Base-by-base conservation (phyloP, 345 rosid species). In the Hypericum androsaemum region DNA sequence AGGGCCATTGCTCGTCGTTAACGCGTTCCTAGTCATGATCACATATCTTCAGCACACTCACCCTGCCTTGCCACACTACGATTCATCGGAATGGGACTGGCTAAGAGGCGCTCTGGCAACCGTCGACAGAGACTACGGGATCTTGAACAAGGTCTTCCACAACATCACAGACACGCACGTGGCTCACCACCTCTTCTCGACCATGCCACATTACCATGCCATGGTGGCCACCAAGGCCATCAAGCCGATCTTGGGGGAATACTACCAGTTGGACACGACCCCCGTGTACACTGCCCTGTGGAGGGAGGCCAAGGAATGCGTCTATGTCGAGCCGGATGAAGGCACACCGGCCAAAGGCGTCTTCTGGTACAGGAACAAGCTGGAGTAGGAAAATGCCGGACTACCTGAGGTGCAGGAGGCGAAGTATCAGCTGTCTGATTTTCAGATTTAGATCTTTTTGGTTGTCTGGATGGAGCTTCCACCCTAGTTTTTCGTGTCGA, bases 1-100 rank as follows among this genome's bases (percentile, higher is more conserved):
- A 10, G 80, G 65, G 2, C 97, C 97, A 0, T 64, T 89, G 51
- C 59, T 86, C 52, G 66, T 86, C 1, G 94, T 86, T 28, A 86
- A 86, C 15, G 74, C 65, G 1, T 80, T 86, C 56, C 74, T 89
- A 1, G 95, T 84, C 8, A 45, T 65, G 66, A 86, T 86, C 66
- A 89, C 95, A 0, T 89, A 58, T 58, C 67, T 89, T 77, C 97
- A 89, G 66, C 97, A 89, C 75, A 84, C 97, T 14, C 95, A 89
- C 36, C 83, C 85, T 0, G 65, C 95, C 0, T 60, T 86, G 61
- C 97, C 97, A 0, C 97, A 84, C 54, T 89, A 89, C 36, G 79
- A 82, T 62, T 72, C 90, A 7, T 69, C 85, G 0, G 90, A 82
- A 58, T 89, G 97, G 97, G 97, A 86, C 39, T 89, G 97, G 97